Base-by-base conservation (phyloP, 2,329 filamentous ascomycete species). In the Parascedosporium putredinis region DNA sequence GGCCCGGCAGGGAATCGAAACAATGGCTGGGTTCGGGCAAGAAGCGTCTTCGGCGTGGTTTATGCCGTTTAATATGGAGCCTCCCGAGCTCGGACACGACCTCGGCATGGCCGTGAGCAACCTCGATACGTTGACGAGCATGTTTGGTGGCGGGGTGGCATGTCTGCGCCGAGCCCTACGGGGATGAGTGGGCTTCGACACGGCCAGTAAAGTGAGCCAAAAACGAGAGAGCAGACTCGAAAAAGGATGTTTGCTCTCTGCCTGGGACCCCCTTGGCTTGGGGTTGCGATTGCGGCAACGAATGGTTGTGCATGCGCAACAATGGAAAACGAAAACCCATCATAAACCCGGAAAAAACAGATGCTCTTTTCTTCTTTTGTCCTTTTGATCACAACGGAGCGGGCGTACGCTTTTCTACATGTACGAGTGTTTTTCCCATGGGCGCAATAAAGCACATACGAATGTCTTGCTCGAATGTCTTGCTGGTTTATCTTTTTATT, bases 31-130 rank as follows among this genome's bases (percentile, higher is more conserved):
- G 24, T 54, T 55, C 45, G 62, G 60, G 3, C 66, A 67, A 31
- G 76, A 79, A 53, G 68, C 74, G 2, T 75, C 70, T 47, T 84
- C 83, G 48, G 87, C 86, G 4, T 97, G 90, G 87, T 95, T 94
- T 64, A 82, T 95, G 71, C 88, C 90, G 1, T 95, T 95, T 66
- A 94, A 95, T 61, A 81, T 95, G 66, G 86, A 93, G 52, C 86
- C 88, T 18, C 81, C 86, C 0, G 78, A 81, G 51, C 65, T 78
- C 38, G 67, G 69, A 5, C 74, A 75, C 49, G 75, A 77, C 33
- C 55, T 72, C 48, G 64, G 63, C 18, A 58, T 70, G 24, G 65
- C 63, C 6, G 59, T 74, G 54, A 62, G 62, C 22, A 67, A 67
- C 31, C 63, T 74, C 23, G 76, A 79, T 53, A 64, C 65, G 8